These are phyloP conservation scores for Mortierella sp. DNA, from an alignment of 371 early-diverging fungal species.

Conservation along the genomic window DNA sequence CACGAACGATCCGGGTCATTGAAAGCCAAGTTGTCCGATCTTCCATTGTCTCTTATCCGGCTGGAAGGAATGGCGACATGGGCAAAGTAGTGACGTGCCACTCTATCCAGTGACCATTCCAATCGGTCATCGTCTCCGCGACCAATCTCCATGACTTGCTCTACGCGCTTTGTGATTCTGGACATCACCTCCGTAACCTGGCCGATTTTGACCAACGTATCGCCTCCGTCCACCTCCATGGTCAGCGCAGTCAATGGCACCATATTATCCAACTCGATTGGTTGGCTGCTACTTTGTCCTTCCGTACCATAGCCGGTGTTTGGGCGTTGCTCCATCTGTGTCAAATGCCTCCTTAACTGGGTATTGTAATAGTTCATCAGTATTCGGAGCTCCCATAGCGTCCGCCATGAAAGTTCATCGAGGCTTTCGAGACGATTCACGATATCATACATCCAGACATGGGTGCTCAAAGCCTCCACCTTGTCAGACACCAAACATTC, in stretches of 20 bases:
- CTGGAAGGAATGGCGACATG: constrained; percentile 14
- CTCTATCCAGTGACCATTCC: background rate
- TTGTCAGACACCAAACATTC: constrained; percentile 53
- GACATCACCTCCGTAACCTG: constrained; percentile 35
- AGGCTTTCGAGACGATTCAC: constrained; percentile 30
- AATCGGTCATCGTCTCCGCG: background rate
- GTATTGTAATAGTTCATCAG: constrained; percentile 36
- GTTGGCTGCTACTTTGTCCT: background rate
- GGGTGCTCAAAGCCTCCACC: constrained; percentile 32
- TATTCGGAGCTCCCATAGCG: constrained; percentile 41
- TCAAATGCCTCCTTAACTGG: constrained; percentile 16
- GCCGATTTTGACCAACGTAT: constrained; percentile 40
- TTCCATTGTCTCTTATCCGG: background rate
- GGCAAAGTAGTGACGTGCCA: constrained; percentile 21
- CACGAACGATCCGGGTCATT: background rate
- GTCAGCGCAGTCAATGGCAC: constrained; percentile 8
- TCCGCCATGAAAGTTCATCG: constrained; percentile 32
- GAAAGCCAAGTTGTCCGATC: background rate
- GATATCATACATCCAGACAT: constrained; percentile 51
- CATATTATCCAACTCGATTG: background rate
- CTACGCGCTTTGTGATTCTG: constrained; percentile 34
- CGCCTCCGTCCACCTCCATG: constrained; percentile 43
- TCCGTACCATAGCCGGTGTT: background rate
- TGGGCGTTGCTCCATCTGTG: background rate
- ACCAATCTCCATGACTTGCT: constrained; percentile 17